Evolutionary conservation across 1,284 basidiomycete species (phyloP).

Genomic region (Puccinia coronata): DNA sequence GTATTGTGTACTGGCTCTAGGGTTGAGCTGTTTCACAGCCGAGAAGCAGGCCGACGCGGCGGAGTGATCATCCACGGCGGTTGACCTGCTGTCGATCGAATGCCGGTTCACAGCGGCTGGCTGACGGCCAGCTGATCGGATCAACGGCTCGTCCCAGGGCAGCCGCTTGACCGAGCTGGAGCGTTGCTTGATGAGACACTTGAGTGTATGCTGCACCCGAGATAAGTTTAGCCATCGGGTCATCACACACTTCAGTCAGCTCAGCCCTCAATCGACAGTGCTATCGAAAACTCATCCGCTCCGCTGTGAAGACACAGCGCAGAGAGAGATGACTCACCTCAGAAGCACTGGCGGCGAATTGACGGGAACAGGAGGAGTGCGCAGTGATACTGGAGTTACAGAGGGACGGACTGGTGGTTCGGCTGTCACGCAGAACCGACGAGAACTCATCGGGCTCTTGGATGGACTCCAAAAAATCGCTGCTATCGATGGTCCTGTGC

Average conservation of each 20-base stretch:
- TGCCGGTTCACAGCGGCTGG: neutral
- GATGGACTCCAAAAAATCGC: neutral
- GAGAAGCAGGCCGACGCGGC: neutral
- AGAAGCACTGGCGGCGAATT: neutral
- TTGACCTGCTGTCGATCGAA: constrained; percentile 21
- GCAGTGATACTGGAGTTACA: constrained; percentile 11
- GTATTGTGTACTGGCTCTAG: neutral
- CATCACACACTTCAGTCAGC: too few species aligned
- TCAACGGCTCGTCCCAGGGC: neutral
- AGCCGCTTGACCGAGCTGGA: neutral
- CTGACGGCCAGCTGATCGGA: neutral
- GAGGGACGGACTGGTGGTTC: neutral
- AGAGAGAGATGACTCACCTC: too few species aligned
- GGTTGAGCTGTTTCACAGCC: neutral
- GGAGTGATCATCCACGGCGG: constrained; percentile 20
- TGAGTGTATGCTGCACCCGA: neutral
- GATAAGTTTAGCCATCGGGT: too few species aligned
- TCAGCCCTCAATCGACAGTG: too few species aligned
- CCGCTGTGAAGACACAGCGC: neutral
- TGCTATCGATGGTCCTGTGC: neutral
- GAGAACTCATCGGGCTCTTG: neutral
- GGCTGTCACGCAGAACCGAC: neutral
- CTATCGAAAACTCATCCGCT: neutral
- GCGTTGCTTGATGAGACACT: neutral
- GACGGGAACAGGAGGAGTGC: neutral